phyloP scores from a whole-genome alignment of 306 rosid species.

The Inga oerstediana region DNA sequence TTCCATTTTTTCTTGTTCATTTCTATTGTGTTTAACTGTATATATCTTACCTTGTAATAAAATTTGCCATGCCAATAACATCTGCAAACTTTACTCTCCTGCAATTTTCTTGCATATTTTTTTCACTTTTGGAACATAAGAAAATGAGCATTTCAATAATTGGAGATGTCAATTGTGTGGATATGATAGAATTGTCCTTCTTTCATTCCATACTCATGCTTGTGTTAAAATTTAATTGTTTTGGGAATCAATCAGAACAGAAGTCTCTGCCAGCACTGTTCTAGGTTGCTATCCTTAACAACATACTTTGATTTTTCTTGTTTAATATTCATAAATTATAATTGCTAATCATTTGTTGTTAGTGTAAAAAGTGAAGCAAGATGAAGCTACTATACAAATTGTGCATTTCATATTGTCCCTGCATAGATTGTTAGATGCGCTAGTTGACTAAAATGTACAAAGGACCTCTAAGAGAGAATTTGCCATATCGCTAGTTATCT shows the following conservation, averaged over 20 bases:
- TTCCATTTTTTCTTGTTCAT: conserved; percentile 5
- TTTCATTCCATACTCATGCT: neutral
- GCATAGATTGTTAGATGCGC: neutral
- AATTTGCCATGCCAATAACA: neutral
- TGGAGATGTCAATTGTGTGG: neutral
- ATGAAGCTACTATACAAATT: conserved; percentile 2
- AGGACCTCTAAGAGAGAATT: neutral
- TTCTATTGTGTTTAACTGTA: neutral
- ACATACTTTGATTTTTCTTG: neutral
- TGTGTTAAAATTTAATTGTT: neutral
- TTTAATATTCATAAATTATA: conserved; percentile 4
- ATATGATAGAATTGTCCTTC: neutral
- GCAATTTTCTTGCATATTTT: neutral
- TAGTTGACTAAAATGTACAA: conserved; percentile 15
- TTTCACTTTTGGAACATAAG: neutral
- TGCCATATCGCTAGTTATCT: conserved; percentile 21
- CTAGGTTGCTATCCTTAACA: neutral
- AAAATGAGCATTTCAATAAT: neutral
- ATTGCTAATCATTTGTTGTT: neutral
- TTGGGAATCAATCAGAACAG: neutral
- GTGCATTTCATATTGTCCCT: conserved; percentile 13
- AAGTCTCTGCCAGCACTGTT: conserved; percentile 5
- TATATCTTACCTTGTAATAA: neutral
- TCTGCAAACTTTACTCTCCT: neutral
- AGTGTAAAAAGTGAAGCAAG: neutral